Evolutionary conservation across 2,329 filamentous ascomycete genomes (phyloP), one percentile per base, ranked within the genome.

Genomic region (Metarhizium robertsii): DNA sequence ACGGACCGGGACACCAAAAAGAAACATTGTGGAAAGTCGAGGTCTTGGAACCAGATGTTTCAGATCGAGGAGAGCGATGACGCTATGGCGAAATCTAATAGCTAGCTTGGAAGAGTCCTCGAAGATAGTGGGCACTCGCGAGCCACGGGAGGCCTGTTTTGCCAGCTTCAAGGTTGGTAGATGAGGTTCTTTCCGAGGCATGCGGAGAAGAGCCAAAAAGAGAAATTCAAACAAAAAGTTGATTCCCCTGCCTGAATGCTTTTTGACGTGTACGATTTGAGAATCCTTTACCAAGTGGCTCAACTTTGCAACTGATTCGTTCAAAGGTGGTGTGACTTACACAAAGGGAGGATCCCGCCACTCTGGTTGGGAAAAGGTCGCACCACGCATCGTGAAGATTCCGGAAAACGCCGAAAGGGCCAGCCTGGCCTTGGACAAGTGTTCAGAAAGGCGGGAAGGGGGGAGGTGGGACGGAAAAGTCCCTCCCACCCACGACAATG

Each of bases 61-160:
- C 45, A 47, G 46, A 52, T 54, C 40, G 48, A 52, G 56, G 54
- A 66, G 65, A 67, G 65, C 65, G 64, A 66, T 63, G 62, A 67
- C 61, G 65, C 65, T 66, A 67, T 66, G 62, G 65, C 64, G 65
- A 67, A 67, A 66, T 67, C 64, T 65, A 67, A 67, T 66, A 67
- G 65, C 65, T 65, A 66, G 65, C 65, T 67, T 66, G 65, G 64
- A 66, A 67, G 60, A 65, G 64, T 66, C 64, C 57, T 66, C n/a
- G 36, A 55, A 49, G 54, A 53, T 46, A 45, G 51, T 46, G 51
- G 53, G 45, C 36, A 38, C 36, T 34, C n/a, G 43, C 29, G 55
- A 53, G 52, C 46, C 48, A 6, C 18, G 16, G 20, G 20, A 25
- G 32, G 13, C 54, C 18, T 14, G 14, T 34, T 47, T 52, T 46